Base-by-base conservation (phyloP, 2,329 filamentous ascomycete genomes). In the Fusarium graminum region DNA sequence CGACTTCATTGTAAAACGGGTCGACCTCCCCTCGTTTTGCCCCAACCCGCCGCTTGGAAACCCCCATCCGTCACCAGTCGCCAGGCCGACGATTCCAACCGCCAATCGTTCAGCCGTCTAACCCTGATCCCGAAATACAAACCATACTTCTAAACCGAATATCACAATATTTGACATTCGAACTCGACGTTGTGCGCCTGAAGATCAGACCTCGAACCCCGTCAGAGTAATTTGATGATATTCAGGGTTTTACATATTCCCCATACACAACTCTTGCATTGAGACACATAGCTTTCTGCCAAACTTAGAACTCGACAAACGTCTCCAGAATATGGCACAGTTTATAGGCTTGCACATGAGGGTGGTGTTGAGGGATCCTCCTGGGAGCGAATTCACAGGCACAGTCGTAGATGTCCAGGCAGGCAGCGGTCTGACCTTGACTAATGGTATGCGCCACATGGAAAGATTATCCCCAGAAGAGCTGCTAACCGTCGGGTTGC, bases 291-390 rank as follows among this genome's bases (percentile, higher is more conserved):
- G 16, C 50, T 42, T 29, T 32, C 19, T 19, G 28, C 19, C 47
- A 22, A 25, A 13, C 12, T 19, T 10, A 5, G 22, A n/a, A 41
- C 12, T 16, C n/a, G 25, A 29, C 38, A 25, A 25, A 41, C 29
- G 28, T 43, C 17, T 26, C 28, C 25, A 22, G n/a, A 74, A 40
- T 40, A 80, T 80, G 78, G 88, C 89, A 46, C 83, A 88, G 74
- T 93, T 94, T 76, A 88, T 92, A 73, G 92, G 92, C 63, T 85
- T 92, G 76, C 88, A 90, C 61, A 92, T 95, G 79, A 81, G 88
- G 61, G 89, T 95, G 72, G 90, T 89, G 34, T 83, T 95, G 66
- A 86, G 85, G 71, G 82, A 87, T 59, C 90, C 90, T 51, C 83
- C 85, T 4, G 86, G 86, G 61, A 86, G 85, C 40, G 82, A 86